Conservation (phyloP, 2,329 filamentous ascomycete species). For the Chalara sp. region DNA sequence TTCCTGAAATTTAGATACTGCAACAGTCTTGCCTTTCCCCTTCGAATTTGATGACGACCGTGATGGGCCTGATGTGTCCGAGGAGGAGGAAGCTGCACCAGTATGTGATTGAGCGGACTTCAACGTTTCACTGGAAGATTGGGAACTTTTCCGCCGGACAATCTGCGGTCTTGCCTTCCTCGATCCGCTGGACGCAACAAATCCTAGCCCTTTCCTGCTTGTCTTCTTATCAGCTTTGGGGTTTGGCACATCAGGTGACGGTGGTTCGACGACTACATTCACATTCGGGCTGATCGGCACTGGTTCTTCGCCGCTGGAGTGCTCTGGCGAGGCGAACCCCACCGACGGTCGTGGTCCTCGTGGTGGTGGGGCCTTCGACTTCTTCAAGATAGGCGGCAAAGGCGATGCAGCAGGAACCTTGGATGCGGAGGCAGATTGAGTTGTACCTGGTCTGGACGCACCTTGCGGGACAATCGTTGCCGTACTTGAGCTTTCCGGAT, state of each 20-base stretch:
- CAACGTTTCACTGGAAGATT: constrained; percentile 19
- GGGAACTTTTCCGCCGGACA: constrained; percentile 41
- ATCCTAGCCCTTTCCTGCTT: constrained; percentile 28
- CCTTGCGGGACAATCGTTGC: constrained; percentile 10
- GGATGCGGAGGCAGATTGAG: constrained; percentile 3
- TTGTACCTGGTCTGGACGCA: constrained; percentile 15
- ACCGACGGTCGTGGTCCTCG: constrained; percentile 51
- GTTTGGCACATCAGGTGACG: constrained; percentile 11
- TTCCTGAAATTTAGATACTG: constrained; percentile 15
- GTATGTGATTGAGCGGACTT: neutral
- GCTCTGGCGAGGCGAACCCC: constrained; percentile 50
- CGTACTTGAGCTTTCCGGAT: constrained; percentile 17
- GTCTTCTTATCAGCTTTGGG: constrained; percentile 16
- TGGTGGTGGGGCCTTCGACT: constrained; percentile 45
- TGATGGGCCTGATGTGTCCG: neutral
- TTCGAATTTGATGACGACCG: neutral
- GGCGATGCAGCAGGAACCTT: constrained; percentile 11
- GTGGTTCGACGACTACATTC: constrained; percentile 20
- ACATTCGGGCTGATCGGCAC: constrained; percentile 33
- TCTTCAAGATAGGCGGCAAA: constrained; percentile 55
- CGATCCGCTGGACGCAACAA: constrained; percentile 35
- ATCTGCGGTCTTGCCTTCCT: constrained; percentile 41
- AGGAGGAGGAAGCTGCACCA: neutral
- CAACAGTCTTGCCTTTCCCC: neutral
- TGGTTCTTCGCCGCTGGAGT: constrained; percentile 34